A percentile compares a stretch with the other conserved stretches of the same genome.
Conservation (phyloP, 2,329 filamentous ascomycete species). For the Fragosphaeria purpurea region DNA sequence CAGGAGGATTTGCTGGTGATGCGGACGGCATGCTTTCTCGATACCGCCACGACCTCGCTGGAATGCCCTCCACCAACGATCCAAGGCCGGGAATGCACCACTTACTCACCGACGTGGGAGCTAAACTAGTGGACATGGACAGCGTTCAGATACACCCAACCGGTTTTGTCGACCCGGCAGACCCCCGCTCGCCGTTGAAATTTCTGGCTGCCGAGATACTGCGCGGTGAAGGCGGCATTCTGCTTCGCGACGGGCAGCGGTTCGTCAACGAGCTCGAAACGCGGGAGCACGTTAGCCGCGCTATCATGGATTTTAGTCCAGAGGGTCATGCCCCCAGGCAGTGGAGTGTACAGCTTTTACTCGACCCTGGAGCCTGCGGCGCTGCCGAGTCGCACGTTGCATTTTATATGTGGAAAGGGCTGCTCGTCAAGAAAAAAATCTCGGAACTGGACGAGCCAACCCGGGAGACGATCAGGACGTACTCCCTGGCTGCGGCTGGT, state of each 20-base stretch:
- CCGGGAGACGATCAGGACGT: conserved; percentile 79
- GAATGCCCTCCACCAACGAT: conserved; percentile 80
- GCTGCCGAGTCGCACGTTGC: conserved; percentile 97
- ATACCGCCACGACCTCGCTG: conserved; percentile 85
- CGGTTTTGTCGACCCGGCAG: conserved; percentile 94
- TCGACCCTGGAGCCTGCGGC: conserved; percentile 98
- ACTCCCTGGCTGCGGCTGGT: conserved; percentile 89
- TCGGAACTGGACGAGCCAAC: conserved; percentile 80
- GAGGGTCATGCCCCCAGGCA: background rate
- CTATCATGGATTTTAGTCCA: conserved; percentile 48
- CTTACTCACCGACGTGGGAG: conserved; percentile 67
- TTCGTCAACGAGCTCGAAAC: conserved; percentile 98
- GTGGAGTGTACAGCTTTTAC: conserved; percentile 89
- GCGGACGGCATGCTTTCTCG: conserved; percentile 89
- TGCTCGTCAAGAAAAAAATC: conserved; percentile 98
- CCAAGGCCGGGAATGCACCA: conserved; percentile 54
- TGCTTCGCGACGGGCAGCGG: conserved; percentile 81
- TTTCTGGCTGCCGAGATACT: conserved; percentile 97
- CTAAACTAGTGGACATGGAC: conserved; percentile 98
- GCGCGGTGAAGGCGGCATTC: conserved; percentile 92
- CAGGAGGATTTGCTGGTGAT: conserved; percentile 94
- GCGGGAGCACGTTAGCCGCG: conserved; percentile 97
- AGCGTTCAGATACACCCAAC: conserved; percentile 99
- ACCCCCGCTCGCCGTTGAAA: conserved; percentile 94
- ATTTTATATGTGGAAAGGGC: conserved; percentile 93